Evolutionary conservation across 345 rosid species (phyloP), one percentile per base, ranked within the genome.

Genomic region (Eucalyptus pauciflora): DNA sequence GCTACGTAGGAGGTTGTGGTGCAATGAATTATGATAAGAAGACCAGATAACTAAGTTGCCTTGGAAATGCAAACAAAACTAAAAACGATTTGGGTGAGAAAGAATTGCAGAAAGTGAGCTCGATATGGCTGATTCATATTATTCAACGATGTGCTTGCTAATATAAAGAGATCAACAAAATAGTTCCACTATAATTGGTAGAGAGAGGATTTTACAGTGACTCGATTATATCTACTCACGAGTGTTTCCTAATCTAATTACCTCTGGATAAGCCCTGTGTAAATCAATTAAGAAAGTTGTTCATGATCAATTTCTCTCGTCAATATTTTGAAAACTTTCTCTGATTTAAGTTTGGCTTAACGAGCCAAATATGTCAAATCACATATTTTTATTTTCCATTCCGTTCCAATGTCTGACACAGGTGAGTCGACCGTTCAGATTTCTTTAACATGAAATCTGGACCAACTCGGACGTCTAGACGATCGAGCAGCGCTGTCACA

Each of bases 321-420:
- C 3, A 4, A 1, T 33, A 4, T 14, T 64, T 8, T n/a, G 10
- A 64, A 7, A n/a, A 5, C 18, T 64, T 31, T 64, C 41, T 64
- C 6, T 64, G n/a, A 64, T 2, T n/a, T 64, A 64, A 15, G 18
- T n/a, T 4, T 4, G 41, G 33, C 5, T n/a, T n/a, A n/a, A 1
- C 2, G 8, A 14, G 20, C 4, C 25, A 33, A 71, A 71, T 71
- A 18, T 18, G 25, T 71, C 27, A 18, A 18, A 37, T 20, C 13
- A 18, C 8, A 6, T 41, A 37, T 71, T 33, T 52, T 62, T 62
- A 62, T 29, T 62, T 60, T 25, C 12, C 1, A 22, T 56, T 11
- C 13, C 2, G 1, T 33, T 18, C 4, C 2, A 37, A 18, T 6
- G 13, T 37, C 4, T 1, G 14, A 1, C 16, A 3, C 14, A 10